Conservation (phyloP, 2,329 filamentous ascomycete genomes). For the Clarireedia monteithiana region DNA sequence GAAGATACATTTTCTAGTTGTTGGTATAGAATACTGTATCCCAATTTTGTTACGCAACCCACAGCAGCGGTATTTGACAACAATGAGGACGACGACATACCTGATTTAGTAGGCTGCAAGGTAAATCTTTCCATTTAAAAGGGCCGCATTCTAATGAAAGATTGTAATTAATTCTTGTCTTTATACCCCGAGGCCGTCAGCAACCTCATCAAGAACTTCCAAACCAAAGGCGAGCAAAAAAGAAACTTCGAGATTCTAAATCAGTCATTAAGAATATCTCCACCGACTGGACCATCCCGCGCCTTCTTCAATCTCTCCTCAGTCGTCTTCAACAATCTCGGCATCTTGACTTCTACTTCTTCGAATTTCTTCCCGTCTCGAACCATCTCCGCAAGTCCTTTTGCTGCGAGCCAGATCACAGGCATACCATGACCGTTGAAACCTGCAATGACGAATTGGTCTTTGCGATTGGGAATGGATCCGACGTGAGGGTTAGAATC, state of each 20-base stretch:
- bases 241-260: background rate
- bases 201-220: too few relatives aligned
- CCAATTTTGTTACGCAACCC: too few relatives aligned
- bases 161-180: too few relatives aligned
- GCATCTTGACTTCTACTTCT: constrained; percentile 21
- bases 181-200: too few relatives aligned
- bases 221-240: too few relatives aligned
- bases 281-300: background rate
- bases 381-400: constrained; percentile 36
- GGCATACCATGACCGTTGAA: constrained; percentile 11
- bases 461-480: background rate
- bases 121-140: too few relatives aligned
- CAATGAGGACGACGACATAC: too few relatives aligned
- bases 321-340: constrained; percentile 31
- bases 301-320: constrained; percentile 7
- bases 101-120: too few relatives aligned
- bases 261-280: constrained; percentile 6
- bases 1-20: too few relatives aligned
- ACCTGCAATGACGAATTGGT: constrained; percentile 5
- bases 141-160: too few relatives aligned
- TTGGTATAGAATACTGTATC: too few relatives aligned
- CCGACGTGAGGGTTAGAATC: constrained; percentile 4
- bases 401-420: constrained; percentile 30
- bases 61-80: too few relatives aligned
- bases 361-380: constrained; percentile 25